Evolutionary conservation across 192 early-diverging fungal genomes (phyloP).

Genomic region (Coemansia sp.): DNA sequence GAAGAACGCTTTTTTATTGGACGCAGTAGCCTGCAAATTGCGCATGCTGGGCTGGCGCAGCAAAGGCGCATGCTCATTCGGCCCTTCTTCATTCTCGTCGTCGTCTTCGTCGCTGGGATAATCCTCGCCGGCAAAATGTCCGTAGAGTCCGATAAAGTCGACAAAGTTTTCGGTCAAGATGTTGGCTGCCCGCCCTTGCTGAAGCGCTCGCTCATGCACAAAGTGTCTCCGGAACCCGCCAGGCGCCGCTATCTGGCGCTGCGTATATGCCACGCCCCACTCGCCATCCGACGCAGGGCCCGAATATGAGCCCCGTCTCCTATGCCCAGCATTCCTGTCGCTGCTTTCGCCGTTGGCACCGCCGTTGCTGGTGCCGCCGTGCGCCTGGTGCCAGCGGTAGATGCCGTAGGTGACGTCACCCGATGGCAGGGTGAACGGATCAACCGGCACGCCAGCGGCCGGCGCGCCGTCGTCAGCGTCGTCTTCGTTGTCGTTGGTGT

Average conservation of each 20-base stretch:
- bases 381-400: conserved; percentile 75
- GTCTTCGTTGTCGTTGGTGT: conserved; percentile 23
- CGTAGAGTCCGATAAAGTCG: conserved; percentile 90
- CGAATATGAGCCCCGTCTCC: conserved; percentile 36
- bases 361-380: conserved; percentile 25
- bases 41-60: conserved; percentile 10
- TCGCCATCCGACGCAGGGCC: conserved; percentile 42
- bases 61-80: conserved; percentile 8
- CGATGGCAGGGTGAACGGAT: conserved; percentile 50
- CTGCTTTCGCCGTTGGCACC: neutral
- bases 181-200: conserved; percentile 62
- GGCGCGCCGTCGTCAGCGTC: conserved; percentile 22
- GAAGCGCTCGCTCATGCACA: conserved; percentile 68
- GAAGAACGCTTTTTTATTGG: conserved; percentile 71
- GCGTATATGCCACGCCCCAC: conserved; percentile 41
- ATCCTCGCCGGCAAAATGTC: conserved; percentile 92
- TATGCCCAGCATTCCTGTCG: conserved; percentile 1
- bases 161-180: conserved; percentile 85
- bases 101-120: conserved; percentile 79
- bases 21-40: conserved; percentile 55
- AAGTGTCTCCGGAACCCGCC: conserved; percentile 90
- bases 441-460: conserved; percentile 15
- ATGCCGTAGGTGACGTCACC: conserved; percentile 78
- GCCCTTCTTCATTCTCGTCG: conserved; percentile 32
- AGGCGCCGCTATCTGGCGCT: conserved; percentile 62